Conservation (phyloP, 305 asterid genomes). For the Ilex paraguariensis region DNA sequence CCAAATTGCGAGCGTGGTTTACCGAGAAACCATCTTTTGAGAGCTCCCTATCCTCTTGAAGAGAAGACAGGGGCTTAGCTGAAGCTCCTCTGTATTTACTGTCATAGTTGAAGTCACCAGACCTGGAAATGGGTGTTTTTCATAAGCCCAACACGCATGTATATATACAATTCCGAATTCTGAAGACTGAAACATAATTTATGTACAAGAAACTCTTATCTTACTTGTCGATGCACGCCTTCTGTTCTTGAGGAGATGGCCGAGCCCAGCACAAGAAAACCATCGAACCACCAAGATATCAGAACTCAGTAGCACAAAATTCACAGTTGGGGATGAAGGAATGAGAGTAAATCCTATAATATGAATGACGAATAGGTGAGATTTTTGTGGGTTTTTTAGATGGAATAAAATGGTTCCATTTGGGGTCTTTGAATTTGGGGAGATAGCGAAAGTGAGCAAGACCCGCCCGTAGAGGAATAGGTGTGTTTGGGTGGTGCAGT, state of each 20-base stretch:
- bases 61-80: slow-evolving; percentile 36
- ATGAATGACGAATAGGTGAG: no score
- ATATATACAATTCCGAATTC: neutral
- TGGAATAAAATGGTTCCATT: no score
- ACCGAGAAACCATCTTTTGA: slow-evolving; percentile 51
- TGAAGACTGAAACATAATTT: slow-evolving; percentile 5
- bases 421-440: no score
- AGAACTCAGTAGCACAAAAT: no score
- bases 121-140: slow-evolving; percentile 23
- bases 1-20: slow-evolving; percentile 64
- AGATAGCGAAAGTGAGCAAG: no score
- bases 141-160: no score
- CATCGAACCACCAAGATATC: slow-evolving; percentile 30
- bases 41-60: slow-evolving; percentile 62
- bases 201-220: neutral
- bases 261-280: slow-evolving; percentile 66
- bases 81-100: slow-evolving; percentile 52
- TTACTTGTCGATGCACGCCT: slow-evolving; percentile 63
- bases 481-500: no score
- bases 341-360: no score
- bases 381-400: no score
- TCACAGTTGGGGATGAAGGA: no score
- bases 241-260: slow-evolving; percentile 74
- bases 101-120: slow-evolving; percentile 65
- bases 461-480: no score